phyloP scores from a whole-genome alignment of 805 yeast species.

The Zygosaccharomyces pseudorouxii region DNA sequence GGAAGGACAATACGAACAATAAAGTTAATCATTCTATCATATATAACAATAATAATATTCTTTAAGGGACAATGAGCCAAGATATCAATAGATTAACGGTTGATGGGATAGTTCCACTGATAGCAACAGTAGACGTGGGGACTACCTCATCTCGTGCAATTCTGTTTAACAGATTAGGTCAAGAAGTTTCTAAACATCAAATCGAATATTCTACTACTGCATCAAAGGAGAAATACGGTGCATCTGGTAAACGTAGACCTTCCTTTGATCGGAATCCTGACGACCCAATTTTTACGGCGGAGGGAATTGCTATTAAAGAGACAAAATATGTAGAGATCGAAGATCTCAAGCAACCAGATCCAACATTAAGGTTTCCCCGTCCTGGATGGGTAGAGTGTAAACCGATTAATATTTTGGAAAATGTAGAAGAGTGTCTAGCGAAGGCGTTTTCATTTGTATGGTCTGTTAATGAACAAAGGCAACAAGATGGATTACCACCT shows the following conservation, averaged over 20 bases:
- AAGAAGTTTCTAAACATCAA: slow-evolving; percentile 82
- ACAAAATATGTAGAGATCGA: slow-evolving; percentile 59
- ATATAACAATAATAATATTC: not conserved
- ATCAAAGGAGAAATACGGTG: slow-evolving; percentile 42
- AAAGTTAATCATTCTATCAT: not conserved
- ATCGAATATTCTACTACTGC: slow-evolving; percentile 82
- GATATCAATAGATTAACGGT: slow-evolving; percentile 10
- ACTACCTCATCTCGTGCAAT: slow-evolving; percentile 90
- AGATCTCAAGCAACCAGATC: slow-evolving; percentile 40
- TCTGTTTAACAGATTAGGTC: slow-evolving; percentile 65
- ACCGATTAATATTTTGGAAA: slow-evolving; percentile 68
- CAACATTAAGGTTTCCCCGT: slow-evolving; percentile 70
- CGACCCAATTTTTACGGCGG: slow-evolving; percentile 60
- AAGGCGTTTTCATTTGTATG: slow-evolving; percentile 56
- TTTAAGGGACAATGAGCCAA: not conserved
- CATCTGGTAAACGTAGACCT: slow-evolving; percentile 45
- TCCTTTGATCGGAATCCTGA: slow-evolving; percentile 31
- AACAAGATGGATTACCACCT: slow-evolving; percentile 43
- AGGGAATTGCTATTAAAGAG: slow-evolving; percentile 66
- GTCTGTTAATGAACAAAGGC: slow-evolving; percentile 48
- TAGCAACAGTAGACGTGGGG: slow-evolving; percentile 83
- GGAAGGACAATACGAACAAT: not conserved
- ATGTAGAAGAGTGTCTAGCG: slow-evolving; percentile 75
- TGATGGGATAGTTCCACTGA: slow-evolving; percentile 33
- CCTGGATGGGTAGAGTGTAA: slow-evolving; percentile 95